Evolutionary conservation across 2,329 filamentous ascomycete genomes (phyloP).

Genomic region (Cladophialophora chaetospira): DNA sequence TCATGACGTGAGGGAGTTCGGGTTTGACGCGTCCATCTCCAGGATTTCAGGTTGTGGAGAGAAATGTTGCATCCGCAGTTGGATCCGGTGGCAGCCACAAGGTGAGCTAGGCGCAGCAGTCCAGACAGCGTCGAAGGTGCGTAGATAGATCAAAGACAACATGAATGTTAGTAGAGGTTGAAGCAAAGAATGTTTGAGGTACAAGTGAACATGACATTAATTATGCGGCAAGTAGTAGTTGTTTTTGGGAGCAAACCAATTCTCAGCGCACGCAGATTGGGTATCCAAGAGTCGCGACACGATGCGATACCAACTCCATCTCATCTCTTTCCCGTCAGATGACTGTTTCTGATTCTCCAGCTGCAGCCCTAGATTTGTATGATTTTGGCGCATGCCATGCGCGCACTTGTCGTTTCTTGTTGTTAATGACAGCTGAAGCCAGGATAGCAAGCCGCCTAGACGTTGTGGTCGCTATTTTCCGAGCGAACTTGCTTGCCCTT

Average conservation of each 20-base stretch:
- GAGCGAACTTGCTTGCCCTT: slow-evolving; percentile 65
- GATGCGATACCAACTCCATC: neutral
- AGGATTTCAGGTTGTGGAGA: too few species aligned
- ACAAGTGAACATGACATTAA: neutral
- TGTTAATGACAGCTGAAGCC: neutral
- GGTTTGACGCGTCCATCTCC: too few species aligned
- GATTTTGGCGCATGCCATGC: too few species aligned
- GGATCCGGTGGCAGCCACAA: neutral
- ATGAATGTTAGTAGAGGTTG: too few species aligned
- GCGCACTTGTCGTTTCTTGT: neutral
- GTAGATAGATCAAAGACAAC: neutral
- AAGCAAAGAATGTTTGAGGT: neutral
- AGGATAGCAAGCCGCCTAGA: slow-evolving; percentile 12
- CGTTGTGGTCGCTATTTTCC: slow-evolving; percentile 46
- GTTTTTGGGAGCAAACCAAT: slow-evolving; percentile 1
- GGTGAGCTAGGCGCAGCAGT: neutral
- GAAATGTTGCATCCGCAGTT: too few species aligned
- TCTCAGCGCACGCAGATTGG: slow-evolving; percentile 14
- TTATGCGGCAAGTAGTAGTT: neutral
- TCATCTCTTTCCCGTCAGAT: neutral
- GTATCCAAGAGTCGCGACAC: slow-evolving; percentile 25
- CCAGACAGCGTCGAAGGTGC: neutral
- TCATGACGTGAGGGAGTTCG: too few species aligned
- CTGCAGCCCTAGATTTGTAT: too few species aligned
- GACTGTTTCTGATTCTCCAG: too few species aligned